phyloP scores from a whole-genome alignment of 2,329 filamentous ascomycete species.

The Colletotrichum lini region DNA sequence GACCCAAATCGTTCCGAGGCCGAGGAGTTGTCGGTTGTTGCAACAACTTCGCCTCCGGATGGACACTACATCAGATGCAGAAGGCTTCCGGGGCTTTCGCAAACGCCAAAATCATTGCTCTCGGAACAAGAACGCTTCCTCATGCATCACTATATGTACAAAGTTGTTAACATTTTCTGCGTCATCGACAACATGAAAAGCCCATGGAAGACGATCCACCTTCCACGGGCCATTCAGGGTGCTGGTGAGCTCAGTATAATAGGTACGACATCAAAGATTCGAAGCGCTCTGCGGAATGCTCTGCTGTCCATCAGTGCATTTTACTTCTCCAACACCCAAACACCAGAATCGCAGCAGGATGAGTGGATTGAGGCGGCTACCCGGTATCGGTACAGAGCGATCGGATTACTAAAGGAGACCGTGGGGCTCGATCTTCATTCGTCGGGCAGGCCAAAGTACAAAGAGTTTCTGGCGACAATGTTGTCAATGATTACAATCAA shows the following conservation, averaged over 20 bases:
- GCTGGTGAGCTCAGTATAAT: slow-evolving; percentile 45
- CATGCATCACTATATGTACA: slow-evolving; percentile 46
- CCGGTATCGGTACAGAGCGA: slow-evolving; percentile 42
- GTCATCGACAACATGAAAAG: slow-evolving; percentile 48
- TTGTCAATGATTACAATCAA: slow-evolving; percentile 49
- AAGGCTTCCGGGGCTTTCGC: neutral
- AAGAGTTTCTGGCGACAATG: slow-evolving; percentile 49
- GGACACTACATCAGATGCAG: too few species aligned
- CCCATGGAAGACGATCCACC: slow-evolving; percentile 48
- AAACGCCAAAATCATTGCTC: neutral
- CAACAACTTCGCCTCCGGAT: too few species aligned
- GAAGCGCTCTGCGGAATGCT: slow-evolving; percentile 45
- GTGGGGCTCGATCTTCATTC: slow-evolving; percentile 42
- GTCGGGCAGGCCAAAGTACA: slow-evolving; percentile 44
- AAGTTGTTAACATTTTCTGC: slow-evolving; percentile 47
- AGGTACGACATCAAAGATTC: slow-evolving; percentile 44
- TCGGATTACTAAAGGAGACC: slow-evolving; percentile 44
- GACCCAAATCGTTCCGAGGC: too few species aligned
- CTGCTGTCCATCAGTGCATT: slow-evolving; percentile 48
- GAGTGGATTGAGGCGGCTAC: slow-evolving; percentile 42
- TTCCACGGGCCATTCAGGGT: slow-evolving; percentile 46
- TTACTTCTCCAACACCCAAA: slow-evolving; percentile 44
- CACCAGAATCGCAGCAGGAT: slow-evolving; percentile 1
- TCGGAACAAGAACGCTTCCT: slow-evolving; percentile 45
- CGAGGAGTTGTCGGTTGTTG: too few species aligned